phyloP scores from a whole-genome alignment of 495 filamentous ascomycete genomes.

The Annulohypoxylon maeteangense region DNA sequence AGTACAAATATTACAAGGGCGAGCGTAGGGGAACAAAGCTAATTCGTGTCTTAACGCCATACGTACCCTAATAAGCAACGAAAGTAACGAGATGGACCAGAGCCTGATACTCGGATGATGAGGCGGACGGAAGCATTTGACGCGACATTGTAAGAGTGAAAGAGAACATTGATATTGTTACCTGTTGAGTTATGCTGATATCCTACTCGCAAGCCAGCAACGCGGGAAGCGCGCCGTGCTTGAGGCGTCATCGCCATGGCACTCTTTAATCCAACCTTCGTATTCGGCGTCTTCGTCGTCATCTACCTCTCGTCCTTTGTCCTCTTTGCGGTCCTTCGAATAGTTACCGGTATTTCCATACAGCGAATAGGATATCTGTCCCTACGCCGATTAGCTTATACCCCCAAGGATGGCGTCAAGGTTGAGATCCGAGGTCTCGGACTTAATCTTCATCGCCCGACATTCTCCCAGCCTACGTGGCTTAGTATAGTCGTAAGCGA shows the following conservation, averaged over 20 bases:
- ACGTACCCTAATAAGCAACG: conserved; percentile 5
- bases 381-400: conserved; percentile 87
- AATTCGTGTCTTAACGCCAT: conserved; percentile 6
- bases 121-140: conserved; percentile 33
- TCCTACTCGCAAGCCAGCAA: conserved; percentile 33
- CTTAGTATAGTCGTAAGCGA: conserved; percentile 88
- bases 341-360: conserved; percentile 93
- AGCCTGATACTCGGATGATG: conserved; percentile 40
- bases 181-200: conserved; percentile 20
- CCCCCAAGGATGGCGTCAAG: conserved; percentile 83
- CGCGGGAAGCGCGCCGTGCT: conserved; percentile 42
- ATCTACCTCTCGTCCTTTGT: conserved; percentile 92
- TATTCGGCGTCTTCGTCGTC: conserved; percentile 83
- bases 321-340: conserved; percentile 90
- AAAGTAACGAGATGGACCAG: conserved; percentile 33
- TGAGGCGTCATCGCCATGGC: conserved; percentile 53
- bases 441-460: conserved; percentile 87
- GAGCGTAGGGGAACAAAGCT: conserved; percentile 27
- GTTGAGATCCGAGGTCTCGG: conserved; percentile 92
- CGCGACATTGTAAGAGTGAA: conserved; percentile 38
- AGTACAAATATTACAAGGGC: neutral
- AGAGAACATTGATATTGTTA: neutral
- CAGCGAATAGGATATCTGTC: conserved; percentile 94
- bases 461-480: conserved; percentile 98
- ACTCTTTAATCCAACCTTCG: conserved; percentile 75